Evolutionary conservation across 257 asterid species (phyloP).

Genomic region (Gentiana straminea): DNA sequence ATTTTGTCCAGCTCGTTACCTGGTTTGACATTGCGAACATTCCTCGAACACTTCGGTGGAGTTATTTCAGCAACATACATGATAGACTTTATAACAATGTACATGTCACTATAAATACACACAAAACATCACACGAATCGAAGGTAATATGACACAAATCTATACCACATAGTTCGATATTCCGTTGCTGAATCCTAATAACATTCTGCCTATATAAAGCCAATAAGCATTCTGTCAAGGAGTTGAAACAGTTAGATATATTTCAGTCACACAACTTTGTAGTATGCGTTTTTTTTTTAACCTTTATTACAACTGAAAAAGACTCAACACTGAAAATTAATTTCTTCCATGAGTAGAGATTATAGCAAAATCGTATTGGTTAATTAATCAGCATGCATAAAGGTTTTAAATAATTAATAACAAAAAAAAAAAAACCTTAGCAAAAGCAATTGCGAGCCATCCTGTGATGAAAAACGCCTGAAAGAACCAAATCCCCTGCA

Average conservation of each 20-base stretch:
- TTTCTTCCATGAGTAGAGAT: too few species aligned
- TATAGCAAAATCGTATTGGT: too few species aligned
- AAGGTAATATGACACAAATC: background rate
- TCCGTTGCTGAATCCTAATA: constrained; percentile 18
- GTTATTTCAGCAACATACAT: constrained; percentile 22
- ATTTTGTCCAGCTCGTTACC: constrained; percentile 2
- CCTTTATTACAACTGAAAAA: too few species aligned
- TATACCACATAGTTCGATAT: constrained; percentile 16
- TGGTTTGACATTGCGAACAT: constrained; percentile 12
- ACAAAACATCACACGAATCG: too few species aligned
- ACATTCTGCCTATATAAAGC: constrained; percentile 19
- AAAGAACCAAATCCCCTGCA: constrained; percentile 16
- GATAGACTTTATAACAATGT: constrained; percentile 9
- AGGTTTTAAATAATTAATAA: too few species aligned
- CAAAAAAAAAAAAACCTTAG: constrained; percentile 4
- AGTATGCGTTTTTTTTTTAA: too few species aligned
- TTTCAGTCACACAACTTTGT: too few species aligned
- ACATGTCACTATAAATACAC: background rate
- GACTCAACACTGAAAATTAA: too few species aligned
- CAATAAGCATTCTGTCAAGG: constrained; percentile 12
- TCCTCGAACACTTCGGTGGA: constrained; percentile 16
- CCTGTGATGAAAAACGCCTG: constrained; percentile 11
- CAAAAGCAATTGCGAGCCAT: constrained; percentile 20
- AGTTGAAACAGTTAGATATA: too few species aligned
- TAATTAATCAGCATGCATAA: too few species aligned